Evolutionary conservation across 306 rosid species (phyloP).

Genomic region (Glycyrrhiza uralensis): DNA sequence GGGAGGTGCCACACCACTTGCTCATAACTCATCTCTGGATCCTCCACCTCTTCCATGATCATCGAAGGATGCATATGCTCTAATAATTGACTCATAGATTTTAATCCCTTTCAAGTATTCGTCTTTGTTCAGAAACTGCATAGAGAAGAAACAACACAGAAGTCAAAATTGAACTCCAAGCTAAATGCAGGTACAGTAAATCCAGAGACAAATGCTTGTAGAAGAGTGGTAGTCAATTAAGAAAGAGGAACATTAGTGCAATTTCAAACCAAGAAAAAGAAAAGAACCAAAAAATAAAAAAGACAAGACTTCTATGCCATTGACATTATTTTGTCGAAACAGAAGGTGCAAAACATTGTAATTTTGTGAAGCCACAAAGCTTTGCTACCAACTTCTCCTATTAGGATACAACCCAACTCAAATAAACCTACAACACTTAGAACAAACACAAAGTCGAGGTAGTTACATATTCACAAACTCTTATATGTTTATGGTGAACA

Average conservation of each 20-base stretch:
- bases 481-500: neutral
- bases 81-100: conserved; percentile 63
- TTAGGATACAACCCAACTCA: neutral
- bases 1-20: neutral
- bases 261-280: too few species aligned
- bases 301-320: too few species aligned
- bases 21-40: conserved; percentile 71
- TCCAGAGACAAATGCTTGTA: neutral
- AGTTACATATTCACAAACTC: neutral
- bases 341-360: too few species aligned
- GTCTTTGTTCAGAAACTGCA: conserved; percentile 77
- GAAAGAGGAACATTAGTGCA: neutral
- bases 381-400: neutral
- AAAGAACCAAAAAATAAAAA: too few species aligned
- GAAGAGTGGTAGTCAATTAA: neutral
- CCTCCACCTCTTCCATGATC: conserved; percentile 27
- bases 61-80: conserved; percentile 57
- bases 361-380: neutral
- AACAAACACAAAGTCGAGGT: neutral
- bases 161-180: conserved; percentile 17
- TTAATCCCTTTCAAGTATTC: conserved; percentile 84
- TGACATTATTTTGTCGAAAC: too few species aligned
- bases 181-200: neutral
- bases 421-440: neutral
- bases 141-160: neutral